Evolutionary conservation across 192 early-diverging fungal genomes (phyloP), one percentile per base, ranked within the genome.

Genomic region (Backusella parvicylindrica): DNA sequence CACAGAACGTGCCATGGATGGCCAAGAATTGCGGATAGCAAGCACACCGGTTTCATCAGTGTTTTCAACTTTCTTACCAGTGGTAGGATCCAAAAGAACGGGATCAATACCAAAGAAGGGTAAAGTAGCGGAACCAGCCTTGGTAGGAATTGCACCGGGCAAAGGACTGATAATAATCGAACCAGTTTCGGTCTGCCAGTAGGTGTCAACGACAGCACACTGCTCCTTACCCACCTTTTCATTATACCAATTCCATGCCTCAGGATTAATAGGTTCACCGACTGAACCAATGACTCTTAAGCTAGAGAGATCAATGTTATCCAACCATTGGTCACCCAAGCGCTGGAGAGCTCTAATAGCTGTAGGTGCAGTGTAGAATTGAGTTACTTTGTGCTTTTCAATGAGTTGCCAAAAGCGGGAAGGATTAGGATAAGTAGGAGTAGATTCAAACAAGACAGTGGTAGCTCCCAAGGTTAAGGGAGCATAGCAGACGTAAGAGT

Each of bases 311-410:
- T 94, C 91, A 86, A 92, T 90, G 36, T 87, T 85, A 64, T 89
- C 86, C 40, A 98, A 89, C 83, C 85, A 87, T 13, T 90, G 81
- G 71, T 95, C 91, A 77, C 96, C 96, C 33, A 94, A 82, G 49
- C 95, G 89, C 41, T 94, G 91, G 71, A 98, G 88, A 18, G 96
- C 94, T 68, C 97, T 92, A 75, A 98, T 97, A 68, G 97, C 97
- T 21, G 97, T 98, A 38, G 97, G 97, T 2, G 97, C 97, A 31
- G 97, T 98, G 89, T 98, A 98, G 82, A 98, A 96, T 81, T 96
- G 95, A 33, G 96, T 97, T 77, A 98, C 85, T 83, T 93, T 92
- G 90, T 95, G 94, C 71, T 94, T 91, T 77, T 94, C 91, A 36
- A 97, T 90, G 32, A 93, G 84, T 79, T 91, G 83, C 94, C 94